Base-by-base conservation (phyloP, 345 rosid species). In the Noccaea bulbosa region DNA sequence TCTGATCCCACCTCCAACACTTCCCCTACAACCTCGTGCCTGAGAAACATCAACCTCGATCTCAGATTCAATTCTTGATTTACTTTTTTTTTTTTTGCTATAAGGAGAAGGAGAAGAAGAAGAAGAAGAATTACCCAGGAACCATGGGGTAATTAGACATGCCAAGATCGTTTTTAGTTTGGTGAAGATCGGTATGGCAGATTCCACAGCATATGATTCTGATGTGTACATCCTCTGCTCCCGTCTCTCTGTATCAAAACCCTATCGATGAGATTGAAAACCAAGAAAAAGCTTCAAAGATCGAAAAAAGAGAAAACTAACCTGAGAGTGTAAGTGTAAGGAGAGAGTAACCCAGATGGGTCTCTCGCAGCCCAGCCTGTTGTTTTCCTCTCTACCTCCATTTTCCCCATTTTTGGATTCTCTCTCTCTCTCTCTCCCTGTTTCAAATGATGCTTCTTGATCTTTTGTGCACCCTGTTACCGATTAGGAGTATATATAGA, bases 21-120 rank as follows among this genome's bases (percentile, higher is more conserved):
- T 76, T 89, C 87, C 7, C 96, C 93, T 7, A 87, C 92, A 50
- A 86, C 93, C 70, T 91, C 95, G 41, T 88, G 97, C 62, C 97
- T 86, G 50, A 70, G 33, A 39, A 11, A 47, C 30, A 65, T 12
- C 47, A 72, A 64, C 57, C 17, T 37, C 10, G 3, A 7, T 17
- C n/a, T 71, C 24, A 71, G 53, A 40, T 40, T 60, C 45, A 0
- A 5, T 62, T 30, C 8, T 38, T 33, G 6, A 20, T 7, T n/a
- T 27, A 27, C 30, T 2, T 14, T 57, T 3, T 69, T 52, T 4
- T 2, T 14, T 57, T 5, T 69, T 52, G 46, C 32, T 32, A 47
- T 41, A 3, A 47, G 0, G 0, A 39, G 30, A 5, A 65, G 16
- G 45, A 15, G 4, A 44, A 56, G 27, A 33, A 14, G 4, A n/a